Evolutionary conservation across 345 rosid species (phyloP).

Genomic region (Ceriops decandra): DNA sequence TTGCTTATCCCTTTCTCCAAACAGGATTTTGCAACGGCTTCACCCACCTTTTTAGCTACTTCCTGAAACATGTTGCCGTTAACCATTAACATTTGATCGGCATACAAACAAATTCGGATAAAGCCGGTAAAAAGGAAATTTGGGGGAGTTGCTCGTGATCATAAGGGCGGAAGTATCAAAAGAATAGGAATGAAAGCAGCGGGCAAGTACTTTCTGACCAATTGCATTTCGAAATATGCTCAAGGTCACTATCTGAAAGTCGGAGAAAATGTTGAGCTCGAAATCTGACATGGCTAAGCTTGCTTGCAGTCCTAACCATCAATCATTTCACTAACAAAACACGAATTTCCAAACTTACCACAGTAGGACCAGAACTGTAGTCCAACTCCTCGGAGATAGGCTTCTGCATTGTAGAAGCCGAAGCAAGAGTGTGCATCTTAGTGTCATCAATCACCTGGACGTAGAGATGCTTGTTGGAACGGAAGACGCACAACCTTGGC

Average conservation of each 20-base stretch:
- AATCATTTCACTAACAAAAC: neutral
- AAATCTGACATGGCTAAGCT: too few species aligned
- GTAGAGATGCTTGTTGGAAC: conserved; percentile 88
- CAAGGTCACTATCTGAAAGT: too few species aligned
- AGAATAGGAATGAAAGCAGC: too few species aligned
- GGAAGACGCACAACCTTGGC: conserved; percentile 76
- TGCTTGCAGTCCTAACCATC: neutral
- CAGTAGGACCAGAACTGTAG: conserved; percentile 65
- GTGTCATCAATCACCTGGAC: conserved; percentile 95
- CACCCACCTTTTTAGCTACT: conserved; percentile 86
- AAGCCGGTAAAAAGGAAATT: too few species aligned
- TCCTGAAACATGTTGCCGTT: conserved; percentile 38
- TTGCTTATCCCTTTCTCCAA: conserved; percentile 85
- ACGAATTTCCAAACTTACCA: conserved; percentile 48
- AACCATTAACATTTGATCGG: neutral
- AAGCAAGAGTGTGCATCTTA: conserved; percentile 95
- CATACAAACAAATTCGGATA: neutral
- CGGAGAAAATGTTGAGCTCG: too few species aligned
- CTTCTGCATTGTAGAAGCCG: conserved; percentile 83
- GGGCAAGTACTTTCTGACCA: too few species aligned
- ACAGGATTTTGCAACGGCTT: conserved; percentile 71
- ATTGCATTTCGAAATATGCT: too few species aligned
- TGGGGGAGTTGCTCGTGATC: too few species aligned
- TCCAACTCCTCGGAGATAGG: conserved; percentile 57
- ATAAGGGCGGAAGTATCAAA: too few species aligned